These are phyloP conservation scores for Apodospora peruviana DNA, from an alignment of 495 filamentous ascomycete species.

Conservation along the genomic window DNA sequence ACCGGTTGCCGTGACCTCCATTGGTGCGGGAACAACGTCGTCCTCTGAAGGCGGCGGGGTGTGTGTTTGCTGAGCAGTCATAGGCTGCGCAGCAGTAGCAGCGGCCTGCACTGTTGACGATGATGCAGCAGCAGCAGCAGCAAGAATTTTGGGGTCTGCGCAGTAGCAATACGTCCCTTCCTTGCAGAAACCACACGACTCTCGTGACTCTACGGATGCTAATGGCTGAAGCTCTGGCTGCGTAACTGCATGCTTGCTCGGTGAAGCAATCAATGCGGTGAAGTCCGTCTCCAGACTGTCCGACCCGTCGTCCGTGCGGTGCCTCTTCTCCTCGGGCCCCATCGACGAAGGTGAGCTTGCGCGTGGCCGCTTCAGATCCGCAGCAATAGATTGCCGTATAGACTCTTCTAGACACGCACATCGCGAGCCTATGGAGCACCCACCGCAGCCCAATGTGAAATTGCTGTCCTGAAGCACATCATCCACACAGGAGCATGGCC, in stretches of 20 bases:
- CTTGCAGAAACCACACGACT: slow-evolving; percentile 83
- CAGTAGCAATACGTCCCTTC: slow-evolving; percentile 82
- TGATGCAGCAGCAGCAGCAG: background rate
- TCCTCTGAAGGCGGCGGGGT: slow-evolving; percentile 68
- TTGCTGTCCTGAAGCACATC: slow-evolving; percentile 35
- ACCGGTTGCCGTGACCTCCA: slow-evolving; percentile 42
- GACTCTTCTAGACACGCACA: slow-evolving; percentile 72
- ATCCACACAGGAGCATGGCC: slow-evolving; percentile 49
- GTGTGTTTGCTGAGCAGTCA: slow-evolving; percentile 41
- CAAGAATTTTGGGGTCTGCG: slow-evolving; percentile 56
- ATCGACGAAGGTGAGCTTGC: slow-evolving; percentile 37
- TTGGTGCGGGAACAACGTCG: slow-evolving; percentile 46
- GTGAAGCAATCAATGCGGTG: slow-evolving; percentile 55
- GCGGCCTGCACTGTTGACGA: background rate
- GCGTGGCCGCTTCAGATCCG: slow-evolving; percentile 37
- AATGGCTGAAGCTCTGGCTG: slow-evolving; percentile 16
- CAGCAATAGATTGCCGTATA: slow-evolving; percentile 25
- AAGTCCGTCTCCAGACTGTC: slow-evolving; percentile 65
- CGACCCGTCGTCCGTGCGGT: slow-evolving; percentile 25
- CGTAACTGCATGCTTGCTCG: slow-evolving; percentile 7
- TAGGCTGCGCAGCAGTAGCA: slow-evolving; percentile 8
- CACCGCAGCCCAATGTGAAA: slow-evolving; percentile 52
- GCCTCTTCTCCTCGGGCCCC: slow-evolving; percentile 51
- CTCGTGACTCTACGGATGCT: slow-evolving; percentile 31
- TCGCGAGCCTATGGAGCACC: slow-evolving; percentile 51